phyloP scores from a whole-genome alignment of 345 rosid species.

The Pistacia integerrima region DNA sequence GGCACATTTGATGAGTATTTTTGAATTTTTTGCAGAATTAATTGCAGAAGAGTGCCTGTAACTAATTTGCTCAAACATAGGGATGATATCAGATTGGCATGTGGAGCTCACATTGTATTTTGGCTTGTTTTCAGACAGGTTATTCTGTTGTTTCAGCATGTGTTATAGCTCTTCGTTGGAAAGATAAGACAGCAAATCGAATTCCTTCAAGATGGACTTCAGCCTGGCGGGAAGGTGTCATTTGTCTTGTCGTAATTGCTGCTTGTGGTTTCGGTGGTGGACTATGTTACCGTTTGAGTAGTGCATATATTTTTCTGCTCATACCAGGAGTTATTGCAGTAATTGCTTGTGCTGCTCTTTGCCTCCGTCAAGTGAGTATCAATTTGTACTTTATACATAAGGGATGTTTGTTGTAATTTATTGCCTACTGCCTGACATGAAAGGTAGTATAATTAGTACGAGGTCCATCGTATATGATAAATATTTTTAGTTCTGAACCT shows the following conservation, averaged over 20 bases:
- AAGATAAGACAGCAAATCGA: conserved; percentile 53
- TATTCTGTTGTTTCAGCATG: conserved; percentile 98
- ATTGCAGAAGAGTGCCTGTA: not conserved
- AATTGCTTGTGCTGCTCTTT: conserved; percentile 61
- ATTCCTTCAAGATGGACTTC: conserved; percentile 57
- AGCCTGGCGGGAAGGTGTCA: conserved; percentile 74
- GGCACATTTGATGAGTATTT: not conserved
- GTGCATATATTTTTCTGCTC: conserved; percentile 50
- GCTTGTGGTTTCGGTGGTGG: conserved; percentile 82
- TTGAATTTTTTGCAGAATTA: conserved; percentile 2
- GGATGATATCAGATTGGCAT: not conserved
- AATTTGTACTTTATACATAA: not conserved
- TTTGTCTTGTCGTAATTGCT: conserved; percentile 67
- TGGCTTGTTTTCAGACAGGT: conserved; percentile 73
- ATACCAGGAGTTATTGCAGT: conserved; percentile 53
- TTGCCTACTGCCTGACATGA: not conserved
- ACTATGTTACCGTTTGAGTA: conserved; percentile 55
- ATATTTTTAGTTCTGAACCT: not conserved
- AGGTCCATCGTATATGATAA: not conserved
- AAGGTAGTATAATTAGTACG: not conserved
- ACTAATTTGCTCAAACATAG: not conserved
- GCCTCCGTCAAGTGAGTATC: conserved; percentile 64
- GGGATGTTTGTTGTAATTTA: conserved; percentile 1
- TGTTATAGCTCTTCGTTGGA: conserved; percentile 79
- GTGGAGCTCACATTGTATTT: conserved; percentile 15